phyloP scores from a whole-genome alignment of 108 stramenopile genomes.

The Fistulifera pelliculosa region DNA sequence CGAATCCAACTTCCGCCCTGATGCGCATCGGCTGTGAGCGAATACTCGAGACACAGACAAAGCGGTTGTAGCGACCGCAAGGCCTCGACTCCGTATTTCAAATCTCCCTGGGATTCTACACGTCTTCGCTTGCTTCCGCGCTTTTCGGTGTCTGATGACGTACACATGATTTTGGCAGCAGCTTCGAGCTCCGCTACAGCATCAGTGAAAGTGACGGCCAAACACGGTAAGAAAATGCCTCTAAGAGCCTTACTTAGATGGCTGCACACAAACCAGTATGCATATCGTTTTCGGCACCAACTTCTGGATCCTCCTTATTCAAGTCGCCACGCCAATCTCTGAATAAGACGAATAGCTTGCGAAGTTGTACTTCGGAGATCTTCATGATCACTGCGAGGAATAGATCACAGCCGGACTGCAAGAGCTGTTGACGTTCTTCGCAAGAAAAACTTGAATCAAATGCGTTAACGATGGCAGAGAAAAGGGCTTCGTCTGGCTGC shows the following conservation, averaged over 20 bases:
- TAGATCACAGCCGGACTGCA: slow-evolving; percentile 39
- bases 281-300: slow-evolving; percentile 22
- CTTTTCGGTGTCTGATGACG: slow-evolving; percentile 1
- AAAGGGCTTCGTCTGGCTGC: slow-evolving; percentile 36
- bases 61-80: slow-evolving; percentile 37
- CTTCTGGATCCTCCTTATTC: slow-evolving; percentile 13
- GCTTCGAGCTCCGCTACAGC: slow-evolving; percentile 60
- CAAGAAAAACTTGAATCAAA: slow-evolving; percentile 30
- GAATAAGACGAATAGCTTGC: slow-evolving; percentile 55
- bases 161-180: slow-evolving; percentile 9
- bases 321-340: slow-evolving; percentile 70
- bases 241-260: slow-evolving; percentile 44
- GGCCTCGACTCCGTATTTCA: neutral
- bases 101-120: neutral
- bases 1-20: slow-evolving; percentile 82
- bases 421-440: slow-evolving; percentile 11
- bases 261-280: slow-evolving; percentile 74
- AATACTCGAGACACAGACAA: slow-evolving; percentile 55
- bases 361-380: slow-evolving; percentile 77
- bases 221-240: slow-evolving; percentile 74
- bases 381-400: slow-evolving; percentile 71
- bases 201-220: slow-evolving; percentile 60
- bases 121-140: slow-evolving; percentile 24
- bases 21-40: slow-evolving; percentile 74
- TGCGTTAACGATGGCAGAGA: slow-evolving; percentile 41